A percentile compares a stretch with the other conserved stretches of the same genome.
Evolutionary conservation across 116 monocot genomes (phyloP).

Genomic region (Papilionanthe hybrid): DNA sequence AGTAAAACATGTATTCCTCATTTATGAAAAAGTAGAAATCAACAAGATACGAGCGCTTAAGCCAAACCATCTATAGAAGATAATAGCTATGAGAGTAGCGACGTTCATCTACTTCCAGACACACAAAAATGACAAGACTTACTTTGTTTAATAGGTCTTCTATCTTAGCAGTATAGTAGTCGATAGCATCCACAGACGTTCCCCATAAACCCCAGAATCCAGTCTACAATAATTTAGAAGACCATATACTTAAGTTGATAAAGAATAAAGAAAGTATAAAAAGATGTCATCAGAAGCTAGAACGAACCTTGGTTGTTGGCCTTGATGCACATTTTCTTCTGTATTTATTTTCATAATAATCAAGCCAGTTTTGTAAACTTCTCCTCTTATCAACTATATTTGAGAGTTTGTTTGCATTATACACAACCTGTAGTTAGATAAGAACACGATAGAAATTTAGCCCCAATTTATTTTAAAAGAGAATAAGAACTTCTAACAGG

Average conservation of each 20-base stretch:
- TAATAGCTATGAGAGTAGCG: not conserved
- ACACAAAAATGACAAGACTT: constrained; percentile 11
- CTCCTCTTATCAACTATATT: constrained; percentile 68
- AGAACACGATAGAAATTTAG: not conserved
- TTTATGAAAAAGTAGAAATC: not conserved
- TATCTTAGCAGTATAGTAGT: constrained; percentile 48
- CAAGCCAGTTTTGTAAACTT: constrained; percentile 72
- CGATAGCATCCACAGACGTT: constrained; percentile 66
- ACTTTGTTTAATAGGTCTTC: constrained; percentile 49
- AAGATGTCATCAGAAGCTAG: not conserved
- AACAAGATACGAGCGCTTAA: not conserved
- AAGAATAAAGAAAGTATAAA: not conserved
- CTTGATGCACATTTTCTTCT: constrained; percentile 41
- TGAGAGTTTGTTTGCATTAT: constrained; percentile 77
- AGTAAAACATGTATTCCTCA: not conserved
- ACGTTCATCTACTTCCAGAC: not conserved
- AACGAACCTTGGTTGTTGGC: constrained; percentile 65
- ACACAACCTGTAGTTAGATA: constrained; percentile 48
- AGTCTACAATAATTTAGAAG: constrained; percentile 40
- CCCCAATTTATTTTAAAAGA: not conserved
- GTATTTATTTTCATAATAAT: constrained; percentile 79
- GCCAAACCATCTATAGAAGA: not conserved
- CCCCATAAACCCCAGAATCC: constrained; percentile 79
- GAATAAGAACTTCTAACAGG: not conserved
- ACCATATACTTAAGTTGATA: not conserved